phyloP scores from a whole-genome alignment of 2,329 filamentous ascomycete species.

The Claviceps fusiformis region DNA sequence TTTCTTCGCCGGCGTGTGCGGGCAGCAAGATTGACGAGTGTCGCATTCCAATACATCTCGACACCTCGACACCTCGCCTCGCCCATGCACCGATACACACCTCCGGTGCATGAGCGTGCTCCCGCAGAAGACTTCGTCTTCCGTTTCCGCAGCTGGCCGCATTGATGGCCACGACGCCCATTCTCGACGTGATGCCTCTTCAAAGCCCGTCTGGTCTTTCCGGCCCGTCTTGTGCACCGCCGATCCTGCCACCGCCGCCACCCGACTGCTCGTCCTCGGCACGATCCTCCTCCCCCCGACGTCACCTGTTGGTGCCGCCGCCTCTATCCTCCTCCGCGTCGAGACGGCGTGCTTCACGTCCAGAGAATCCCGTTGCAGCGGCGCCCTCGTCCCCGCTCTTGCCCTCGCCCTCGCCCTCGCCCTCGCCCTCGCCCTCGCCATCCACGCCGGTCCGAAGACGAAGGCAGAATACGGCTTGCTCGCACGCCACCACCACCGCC shows the following conservation, averaged over 20 bases:
- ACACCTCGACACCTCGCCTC: not conserved
- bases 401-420: not conserved
- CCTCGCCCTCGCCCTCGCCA: not conserved
- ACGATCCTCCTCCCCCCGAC: slow-evolving; percentile 9
- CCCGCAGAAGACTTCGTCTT: not conserved
- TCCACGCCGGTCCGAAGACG: slow-evolving; percentile 1
- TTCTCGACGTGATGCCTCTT: not conserved
- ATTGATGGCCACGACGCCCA: not conserved
- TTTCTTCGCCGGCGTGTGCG: no score
- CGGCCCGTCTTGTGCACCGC: not conserved
- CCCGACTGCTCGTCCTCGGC: slow-evolving; percentile 5
- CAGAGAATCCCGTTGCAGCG: not conserved
- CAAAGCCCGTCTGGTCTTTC: not conserved
- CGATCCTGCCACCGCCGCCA: slow-evolving; percentile 6
- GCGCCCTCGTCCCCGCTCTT: not conserved
- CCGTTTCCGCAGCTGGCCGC: not conserved
- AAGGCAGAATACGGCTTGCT: not conserved
- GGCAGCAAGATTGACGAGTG: no score
- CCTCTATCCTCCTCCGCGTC: not conserved
- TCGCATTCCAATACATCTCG: no score
- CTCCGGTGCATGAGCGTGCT: not conserved
- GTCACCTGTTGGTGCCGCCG: not conserved
- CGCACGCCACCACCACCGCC: not conserved
- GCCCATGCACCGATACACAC: not conserved
- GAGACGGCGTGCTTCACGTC: not conserved